phyloP scores from a whole-genome alignment of 805 yeast genomes.

The Yarrowia sp. region DNA sequence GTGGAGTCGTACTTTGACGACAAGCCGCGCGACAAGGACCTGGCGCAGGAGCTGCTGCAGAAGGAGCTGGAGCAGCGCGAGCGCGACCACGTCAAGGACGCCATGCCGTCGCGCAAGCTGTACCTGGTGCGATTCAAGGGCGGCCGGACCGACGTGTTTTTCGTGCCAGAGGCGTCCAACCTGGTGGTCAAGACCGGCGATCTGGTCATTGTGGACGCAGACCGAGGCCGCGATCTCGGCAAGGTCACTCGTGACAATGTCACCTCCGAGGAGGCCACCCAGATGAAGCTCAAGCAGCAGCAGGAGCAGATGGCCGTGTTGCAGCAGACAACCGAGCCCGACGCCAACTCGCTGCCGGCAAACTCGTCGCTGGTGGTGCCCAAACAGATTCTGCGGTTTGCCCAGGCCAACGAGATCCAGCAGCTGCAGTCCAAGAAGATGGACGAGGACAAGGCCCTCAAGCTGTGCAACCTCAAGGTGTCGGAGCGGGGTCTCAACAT shows the following conservation, averaged over 20 bases:
- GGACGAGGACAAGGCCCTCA: slow-evolving; percentile 74
- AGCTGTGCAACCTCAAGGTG: slow-evolving; percentile 66
- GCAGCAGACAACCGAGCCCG: slow-evolving; percentile 43
- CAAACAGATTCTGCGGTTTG: slow-evolving; percentile 68
- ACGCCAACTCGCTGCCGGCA: slow-evolving; percentile 39
- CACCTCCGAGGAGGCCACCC: slow-evolving; percentile 69
- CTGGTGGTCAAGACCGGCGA: slow-evolving; percentile 60
- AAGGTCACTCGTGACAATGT: slow-evolving; percentile 65
- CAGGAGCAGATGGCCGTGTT: slow-evolving; percentile 75
- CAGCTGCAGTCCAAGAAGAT: slow-evolving; percentile 64
- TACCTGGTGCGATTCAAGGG: slow-evolving; percentile 71
- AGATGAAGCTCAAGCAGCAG: slow-evolving; percentile 68
- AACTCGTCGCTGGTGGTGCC: slow-evolving; percentile 67
- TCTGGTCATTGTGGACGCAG: slow-evolving; percentile 83
- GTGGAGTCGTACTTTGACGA: slow-evolving; percentile 38
- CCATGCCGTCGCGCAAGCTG: slow-evolving; percentile 37
- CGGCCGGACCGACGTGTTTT: slow-evolving; percentile 80
- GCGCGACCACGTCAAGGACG: slow-evolving; percentile 38
- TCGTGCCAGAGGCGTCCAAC: slow-evolving; percentile 56
- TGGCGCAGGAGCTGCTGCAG: slow-evolving; percentile 38
- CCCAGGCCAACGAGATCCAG: slow-evolving; percentile 65
- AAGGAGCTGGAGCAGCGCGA: slow-evolving; percentile 39
- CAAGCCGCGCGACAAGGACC: slow-evolving; percentile 35
- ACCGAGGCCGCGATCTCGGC: slow-evolving; percentile 80
- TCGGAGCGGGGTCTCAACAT: slow-evolving; percentile 58